Evolutionary conservation across 2,329 filamentous ascomycete species (phyloP).

Genomic region (Parasarocladium wereldwijsianum): DNA sequence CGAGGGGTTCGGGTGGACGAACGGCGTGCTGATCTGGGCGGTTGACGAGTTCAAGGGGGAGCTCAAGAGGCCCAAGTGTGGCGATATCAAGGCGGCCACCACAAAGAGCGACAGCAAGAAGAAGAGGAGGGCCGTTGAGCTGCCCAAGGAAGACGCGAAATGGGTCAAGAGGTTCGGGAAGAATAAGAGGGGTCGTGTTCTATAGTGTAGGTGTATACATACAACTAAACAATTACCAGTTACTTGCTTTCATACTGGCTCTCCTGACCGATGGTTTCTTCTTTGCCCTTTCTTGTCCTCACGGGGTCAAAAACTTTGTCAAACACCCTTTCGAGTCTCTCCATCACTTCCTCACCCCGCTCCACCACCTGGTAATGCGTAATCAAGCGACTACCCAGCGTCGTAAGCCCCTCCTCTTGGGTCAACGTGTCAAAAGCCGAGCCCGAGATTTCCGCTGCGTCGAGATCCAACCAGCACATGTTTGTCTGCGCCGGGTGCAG

Average conservation of each 20-base stretch:
- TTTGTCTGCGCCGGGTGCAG: constrained; percentile 68
- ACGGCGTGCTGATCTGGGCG: constrained; percentile 53
- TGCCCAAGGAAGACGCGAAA: constrained; percentile 5
- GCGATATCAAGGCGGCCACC: constrained; percentile 28
- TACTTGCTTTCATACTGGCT: too few species aligned
- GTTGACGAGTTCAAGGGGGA: constrained; percentile 45
- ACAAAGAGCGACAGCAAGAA: constrained; percentile 5
- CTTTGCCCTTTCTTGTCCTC: too few species aligned
- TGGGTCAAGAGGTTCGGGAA: constrained; percentile 7
- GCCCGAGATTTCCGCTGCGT: constrained; percentile 33
- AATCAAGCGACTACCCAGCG: constrained; percentile 27
- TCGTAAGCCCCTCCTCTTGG: constrained; percentile 25
- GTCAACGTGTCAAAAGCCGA: constrained; percentile 24
- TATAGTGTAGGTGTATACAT: too few species aligned
- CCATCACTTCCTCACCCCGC: constrained; percentile 43
- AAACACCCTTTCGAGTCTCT: constrained; percentile 41
- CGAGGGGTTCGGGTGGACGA: constrained; percentile 58
- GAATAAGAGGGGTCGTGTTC: constrained; percentile 2
- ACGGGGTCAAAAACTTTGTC: constrained; percentile 17
- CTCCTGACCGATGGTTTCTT: too few species aligned
- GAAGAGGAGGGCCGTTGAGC: constrained; percentile 5
- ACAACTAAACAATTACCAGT: too few species aligned
- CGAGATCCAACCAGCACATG: constrained; percentile 76
- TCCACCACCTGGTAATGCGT: constrained; percentile 47
- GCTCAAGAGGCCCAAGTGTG: constrained; percentile 40